phyloP scores from a whole-genome alignment of 768 basidiomycete genomes.

The Roridomyces roridus region DNA sequence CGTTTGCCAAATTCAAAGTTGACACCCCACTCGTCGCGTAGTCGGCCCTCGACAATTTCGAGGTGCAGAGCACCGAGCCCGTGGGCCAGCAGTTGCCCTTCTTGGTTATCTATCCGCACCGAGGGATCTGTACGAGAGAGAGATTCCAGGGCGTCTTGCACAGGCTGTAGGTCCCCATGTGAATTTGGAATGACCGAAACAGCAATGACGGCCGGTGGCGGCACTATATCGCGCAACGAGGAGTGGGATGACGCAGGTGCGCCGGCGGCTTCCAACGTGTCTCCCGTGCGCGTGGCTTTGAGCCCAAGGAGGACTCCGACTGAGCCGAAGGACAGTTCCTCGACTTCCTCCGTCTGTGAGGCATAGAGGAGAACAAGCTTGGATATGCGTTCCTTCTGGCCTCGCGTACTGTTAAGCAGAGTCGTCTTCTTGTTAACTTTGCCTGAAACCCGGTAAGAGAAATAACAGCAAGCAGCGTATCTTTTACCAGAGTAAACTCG shows the following conservation, averaged over 20 bases:
- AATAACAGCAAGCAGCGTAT: not conserved
- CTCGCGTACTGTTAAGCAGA: conserved; percentile 69
- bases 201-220: conserved; percentile 87
- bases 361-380: conserved; percentile 85
- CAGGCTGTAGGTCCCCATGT: conserved; percentile 77
- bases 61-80: conserved; percentile 87
- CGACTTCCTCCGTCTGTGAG: conserved; percentile 76
- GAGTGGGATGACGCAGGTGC: conserved; percentile 43
- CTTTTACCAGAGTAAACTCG: conserved; percentile 83
- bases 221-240: conserved; percentile 66
- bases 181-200: conserved; percentile 83
- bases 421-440: conserved; percentile 67
- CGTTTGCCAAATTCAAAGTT: conserved; percentile 79
- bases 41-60: conserved; percentile 86
- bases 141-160: conserved; percentile 75
- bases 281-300: conserved; percentile 85
- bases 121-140: conserved; percentile 91
- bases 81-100: conserved; percentile 84
- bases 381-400: conserved; percentile 73
- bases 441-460: conserved; percentile 47
- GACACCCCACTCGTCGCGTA: conserved; percentile 80
- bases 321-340: conserved; percentile 79
- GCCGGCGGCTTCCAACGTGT: conserved; percentile 73
- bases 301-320: conserved; percentile 87
- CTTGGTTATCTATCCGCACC: conserved; percentile 77